Base-by-base conservation (phyloP, 2,329 filamentous ascomycete species). In the Coniochaeta ligniaria region DNA sequence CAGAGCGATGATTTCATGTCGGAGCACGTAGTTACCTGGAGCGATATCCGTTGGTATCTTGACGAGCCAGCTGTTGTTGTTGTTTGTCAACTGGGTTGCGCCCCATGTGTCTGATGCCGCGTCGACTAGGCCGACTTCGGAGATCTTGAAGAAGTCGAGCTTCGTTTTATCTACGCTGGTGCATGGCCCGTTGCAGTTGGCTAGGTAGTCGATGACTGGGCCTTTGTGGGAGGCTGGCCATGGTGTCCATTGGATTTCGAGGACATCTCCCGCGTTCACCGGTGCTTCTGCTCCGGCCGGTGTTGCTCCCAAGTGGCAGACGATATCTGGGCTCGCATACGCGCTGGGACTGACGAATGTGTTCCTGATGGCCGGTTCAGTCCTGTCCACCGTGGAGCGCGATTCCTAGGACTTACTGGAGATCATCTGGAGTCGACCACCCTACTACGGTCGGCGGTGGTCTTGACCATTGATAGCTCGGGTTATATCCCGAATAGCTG, bases 41-140 rank as follows among this genome's bases (percentile, higher is more conserved):
- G 72, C 75, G 58, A 82, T 75, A 63, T 67, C 69, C 52, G 68
- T 66, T 28, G 80, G 80, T 57, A 83, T 77, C 55, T 74, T 77
- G 26, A 80, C 73, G 60, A 75, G 75, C 75, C 78, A 81, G 62
- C 73, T 78, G 70, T 79, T 78, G 71, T 81, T 82, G 68, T 78
- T 77, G 61, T 73, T 69, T 65, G 80, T 80, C 64, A 83, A 72
- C 26, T 78, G 67, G 64, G 75, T 73, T 7, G 71, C 69, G 6
- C 69, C 72, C 74, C 74, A 76, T 11, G 57, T 70, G 31, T 68
- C 67, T 1, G 62, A 65, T 9, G 66, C 72, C 36, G 22, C 35
- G 47, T 72, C 70, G 45, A 76, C 63, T 38, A 74, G 64, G 17
- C 65, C 68, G 9, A 67, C 47, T 52, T 71, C 66, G 61, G 69